Base-by-base conservation (phyloP, 345 rosid species). In the Eucalyptus grandis region DNA sequence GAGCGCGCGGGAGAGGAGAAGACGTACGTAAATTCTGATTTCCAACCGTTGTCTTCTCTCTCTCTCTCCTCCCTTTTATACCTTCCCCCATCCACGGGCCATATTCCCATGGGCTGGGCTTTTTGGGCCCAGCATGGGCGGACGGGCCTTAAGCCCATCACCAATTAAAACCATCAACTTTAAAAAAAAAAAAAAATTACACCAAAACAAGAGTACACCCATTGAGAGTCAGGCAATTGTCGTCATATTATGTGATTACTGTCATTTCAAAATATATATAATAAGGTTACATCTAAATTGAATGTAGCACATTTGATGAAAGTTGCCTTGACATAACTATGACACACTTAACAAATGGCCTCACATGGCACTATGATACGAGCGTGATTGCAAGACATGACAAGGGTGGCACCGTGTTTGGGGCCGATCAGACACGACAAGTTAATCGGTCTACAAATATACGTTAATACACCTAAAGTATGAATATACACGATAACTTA, bases 111-210 rank as follows among this genome's bases (percentile, higher is more conserved):
- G n/a, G n/a, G n/a, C n/a, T n/a, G n/a, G n/a, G n/a, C n/a, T n/a
- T n/a, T n/a, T n/a, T n/a, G n/a, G n/a, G n/a, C n/a, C n/a, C n/a
- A n/a, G n/a, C n/a, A n/a, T n/a, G n/a, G n/a, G n/a, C n/a, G n/a
- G n/a, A n/a, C n/a, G n/a, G n/a, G n/a, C n/a, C n/a, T n/a, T n/a
- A n/a, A n/a, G n/a, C n/a, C n/a, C n/a, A n/a, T n/a, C n/a, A n/a
- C n/a, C n/a, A n/a, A n/a, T n/a, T n/a, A n/a, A n/a, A n/a, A n/a
- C n/a, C n/a, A n/a, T n/a, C n/a, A n/a, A n/a, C n/a, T n/a, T 37
- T 37, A 37, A n/a, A 31, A 15, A 16, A 0, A 14, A 0, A 7
- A 34, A 16, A 0, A 27, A 69, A 31, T 5, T 9, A 17, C 1
- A 5, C 7, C 1, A 0, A 69, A 69, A 69, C 44, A 69, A 34